A percentile compares a stretch with the other conserved stretches of the same genome.
phyloP scores from a whole-genome alignment of 768 basidiomycete genomes.

The Omphalotus guepiniiformis region DNA sequence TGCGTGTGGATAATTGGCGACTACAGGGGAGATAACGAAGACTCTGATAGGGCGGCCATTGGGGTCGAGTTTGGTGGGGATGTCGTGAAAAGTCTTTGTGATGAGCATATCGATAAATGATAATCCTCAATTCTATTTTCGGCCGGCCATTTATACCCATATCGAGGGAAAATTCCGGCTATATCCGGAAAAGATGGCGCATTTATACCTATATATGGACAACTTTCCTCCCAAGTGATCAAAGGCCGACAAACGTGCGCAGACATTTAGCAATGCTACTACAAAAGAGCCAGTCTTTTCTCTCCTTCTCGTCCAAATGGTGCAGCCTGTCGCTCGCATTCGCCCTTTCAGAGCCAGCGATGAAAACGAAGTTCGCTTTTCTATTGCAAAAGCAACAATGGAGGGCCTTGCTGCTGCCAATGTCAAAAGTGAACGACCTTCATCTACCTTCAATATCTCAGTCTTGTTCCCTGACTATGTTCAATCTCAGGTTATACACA shows the following conservation, averaged over 20 bases:
- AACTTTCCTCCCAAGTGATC: too few relatives aligned
- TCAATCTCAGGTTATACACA: conserved; percentile 39
- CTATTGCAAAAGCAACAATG: conserved; percentile 61
- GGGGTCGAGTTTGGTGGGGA: conserved; percentile 63
- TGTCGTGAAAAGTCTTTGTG: conserved; percentile 71
- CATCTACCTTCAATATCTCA: conserved; percentile 12
- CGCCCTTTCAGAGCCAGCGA: conserved; percentile 50
- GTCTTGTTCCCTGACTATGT: neutral
- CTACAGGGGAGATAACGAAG: conserved; percentile 74
- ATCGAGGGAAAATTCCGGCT: too few relatives aligned
- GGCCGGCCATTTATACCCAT: too few relatives aligned
- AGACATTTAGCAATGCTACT: neutral
- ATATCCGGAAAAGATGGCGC: too few relatives aligned
- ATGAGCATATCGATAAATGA: too few relatives aligned
- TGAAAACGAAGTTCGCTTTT: conserved; percentile 58
- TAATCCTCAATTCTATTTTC: too few relatives aligned
- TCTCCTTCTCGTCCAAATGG: conserved; percentile 26
- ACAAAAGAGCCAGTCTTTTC: neutral
- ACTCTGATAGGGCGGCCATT: conserved; percentile 60
- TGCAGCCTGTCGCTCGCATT: conserved; percentile 41
- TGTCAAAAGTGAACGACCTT: conserved; percentile 49
- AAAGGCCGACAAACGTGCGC: conserved; percentile 1
- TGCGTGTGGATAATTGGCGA: conserved; percentile 83
- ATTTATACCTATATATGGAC: too few relatives aligned
- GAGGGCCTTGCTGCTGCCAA: conserved; percentile 69